Base-by-base conservation (phyloP, 768 basidiomycete genomes). In the Naganishia vaughanmartiniae region DNA sequence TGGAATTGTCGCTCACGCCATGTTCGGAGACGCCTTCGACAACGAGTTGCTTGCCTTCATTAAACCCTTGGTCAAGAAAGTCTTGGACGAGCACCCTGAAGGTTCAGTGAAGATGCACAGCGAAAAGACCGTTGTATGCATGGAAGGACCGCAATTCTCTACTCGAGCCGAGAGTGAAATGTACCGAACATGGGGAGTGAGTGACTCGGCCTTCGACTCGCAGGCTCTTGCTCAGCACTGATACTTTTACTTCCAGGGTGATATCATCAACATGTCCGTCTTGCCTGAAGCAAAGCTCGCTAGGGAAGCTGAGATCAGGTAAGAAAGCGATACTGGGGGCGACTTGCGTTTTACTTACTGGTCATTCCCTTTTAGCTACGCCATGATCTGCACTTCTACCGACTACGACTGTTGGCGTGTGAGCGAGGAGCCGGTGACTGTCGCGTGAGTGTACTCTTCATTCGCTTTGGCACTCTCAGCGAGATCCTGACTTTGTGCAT, bases 281-380 rank as follows among this genome's bases (percentile, higher is more conserved):
- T 83, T 97, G 31, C 96, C 96, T 1, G 95, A 99, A 83, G 88
- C 94, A n/a, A 98, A 98, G 84, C 85, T 97, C 51, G 95, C 95
- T 3, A 84, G 94, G 17, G 94, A 99, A 83, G 93, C 93, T 1
- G 95, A 99, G 82, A 81, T 99, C 15, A 89, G 89, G 93, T 93
- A 70, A 65, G 86, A 81, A 33, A 4, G 14, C 14, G 10, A 11
- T 15, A 24, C n/a, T 7, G 55, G 51, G 36, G 21, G 4, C 10
- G 31, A 56, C n/a, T 30, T 53, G 54, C 36, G 39, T 24, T 26
- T 33, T 33, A 34, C 42, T n/a, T 26, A 48, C 2, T 54, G 26
- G 30, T 45, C 63, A 30, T 63, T 14, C n/a, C 28, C 11, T 17
- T 71, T 0, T 77, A 97, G 94, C 77, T 97, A 97, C 79, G 92